Evolutionary conservation across 2,329 filamentous ascomycete species (phyloP).

Genomic region (Paraconiothyrium sp.): DNA sequence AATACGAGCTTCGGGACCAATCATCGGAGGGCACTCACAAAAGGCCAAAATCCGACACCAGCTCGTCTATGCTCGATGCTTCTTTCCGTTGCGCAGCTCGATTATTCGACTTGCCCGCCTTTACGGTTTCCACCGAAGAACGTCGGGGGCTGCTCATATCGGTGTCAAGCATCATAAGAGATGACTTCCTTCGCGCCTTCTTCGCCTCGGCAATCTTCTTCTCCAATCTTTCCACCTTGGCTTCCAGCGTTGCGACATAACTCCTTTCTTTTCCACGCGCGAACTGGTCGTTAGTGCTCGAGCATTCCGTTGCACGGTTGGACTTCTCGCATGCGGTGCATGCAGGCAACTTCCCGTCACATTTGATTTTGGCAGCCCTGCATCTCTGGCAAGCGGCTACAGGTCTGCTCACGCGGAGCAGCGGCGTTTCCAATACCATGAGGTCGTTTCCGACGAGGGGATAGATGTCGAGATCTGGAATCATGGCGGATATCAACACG

Average conservation of each 20-base stretch:
- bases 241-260: conserved; percentile 95
- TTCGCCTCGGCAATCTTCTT: conserved; percentile 73
- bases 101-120: conserved; percentile 44
- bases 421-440: conserved; percentile 64
- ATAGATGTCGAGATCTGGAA: conserved; percentile 23
- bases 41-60: conserved; percentile 94
- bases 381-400: conserved; percentile 84
- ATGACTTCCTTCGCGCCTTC: conserved; percentile 76
- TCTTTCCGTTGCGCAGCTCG: conserved; percentile 67
- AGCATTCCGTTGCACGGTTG: conserved; percentile 86
- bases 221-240: conserved; percentile 87
- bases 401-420: conserved; percentile 78
- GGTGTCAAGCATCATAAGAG: conserved; percentile 71
- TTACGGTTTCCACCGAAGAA: conserved; percentile 48
- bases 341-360: conserved; percentile 93
- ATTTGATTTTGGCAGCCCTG: conserved; percentile 95
- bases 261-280: conserved; percentile 94
- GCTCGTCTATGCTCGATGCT: conserved; percentile 85
- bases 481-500: conserved; percentile 23
- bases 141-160: conserved; percentile 64
- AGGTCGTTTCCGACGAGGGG: conserved; percentile 29
- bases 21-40: conserved; percentile 65
- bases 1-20: conserved; percentile 15
- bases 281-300: conserved; percentile 94
- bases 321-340: conserved; percentile 96